phyloP scores from a whole-genome alignment of 2,329 filamentous ascomycete species.

The Thermothelomyces thermophilus region DNA sequence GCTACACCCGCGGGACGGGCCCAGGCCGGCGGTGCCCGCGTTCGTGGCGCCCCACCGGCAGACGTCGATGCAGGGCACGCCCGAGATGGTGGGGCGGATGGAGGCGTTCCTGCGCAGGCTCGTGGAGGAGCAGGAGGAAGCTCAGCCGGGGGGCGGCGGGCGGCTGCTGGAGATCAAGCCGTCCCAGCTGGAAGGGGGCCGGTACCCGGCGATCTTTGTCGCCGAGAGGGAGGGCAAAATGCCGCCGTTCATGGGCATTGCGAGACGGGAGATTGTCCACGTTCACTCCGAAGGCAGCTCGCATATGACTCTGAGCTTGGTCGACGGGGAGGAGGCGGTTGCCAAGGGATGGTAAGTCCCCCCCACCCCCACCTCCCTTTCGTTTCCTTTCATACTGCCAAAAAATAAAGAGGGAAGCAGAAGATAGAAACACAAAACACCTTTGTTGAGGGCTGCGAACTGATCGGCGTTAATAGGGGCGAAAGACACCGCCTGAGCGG shows the following conservation, averaged over 20 bases:
- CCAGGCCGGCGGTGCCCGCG: slow-evolving; percentile 30
- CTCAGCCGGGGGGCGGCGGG: slow-evolving; percentile 17
- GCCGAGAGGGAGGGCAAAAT: not conserved
- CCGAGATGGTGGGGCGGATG: slow-evolving; percentile 20
- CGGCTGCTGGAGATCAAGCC: slow-evolving; percentile 24
- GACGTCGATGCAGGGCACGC: slow-evolving; percentile 24
- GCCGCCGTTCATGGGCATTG: slow-evolving; percentile 14
- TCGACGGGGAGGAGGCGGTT: slow-evolving; percentile 33
- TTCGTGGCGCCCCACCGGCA: slow-evolving; percentile 37
- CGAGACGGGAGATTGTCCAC: slow-evolving; percentile 33
- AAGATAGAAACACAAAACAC: too few species aligned
- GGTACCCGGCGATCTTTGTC: slow-evolving; percentile 29
- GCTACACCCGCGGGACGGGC: not conserved
- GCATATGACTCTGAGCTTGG: slow-evolving; percentile 34
- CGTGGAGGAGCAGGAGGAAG: slow-evolving; percentile 27
- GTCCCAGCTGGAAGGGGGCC: slow-evolving; percentile 30
- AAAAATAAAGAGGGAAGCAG: not conserved
- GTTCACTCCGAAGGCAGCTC: slow-evolving; percentile 35
- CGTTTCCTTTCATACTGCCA: not conserved
- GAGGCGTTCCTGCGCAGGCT: slow-evolving; percentile 25
- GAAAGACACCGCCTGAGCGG: slow-evolving; percentile 35
- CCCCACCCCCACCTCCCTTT: not conserved
- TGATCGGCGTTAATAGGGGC: slow-evolving; percentile 25
- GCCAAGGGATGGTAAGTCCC: slow-evolving; percentile 27
- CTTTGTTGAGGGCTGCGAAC: too few species aligned